Conservation (phyloP, 2,329 filamentous ascomycete species). For the Penicillium digitatum region DNA sequence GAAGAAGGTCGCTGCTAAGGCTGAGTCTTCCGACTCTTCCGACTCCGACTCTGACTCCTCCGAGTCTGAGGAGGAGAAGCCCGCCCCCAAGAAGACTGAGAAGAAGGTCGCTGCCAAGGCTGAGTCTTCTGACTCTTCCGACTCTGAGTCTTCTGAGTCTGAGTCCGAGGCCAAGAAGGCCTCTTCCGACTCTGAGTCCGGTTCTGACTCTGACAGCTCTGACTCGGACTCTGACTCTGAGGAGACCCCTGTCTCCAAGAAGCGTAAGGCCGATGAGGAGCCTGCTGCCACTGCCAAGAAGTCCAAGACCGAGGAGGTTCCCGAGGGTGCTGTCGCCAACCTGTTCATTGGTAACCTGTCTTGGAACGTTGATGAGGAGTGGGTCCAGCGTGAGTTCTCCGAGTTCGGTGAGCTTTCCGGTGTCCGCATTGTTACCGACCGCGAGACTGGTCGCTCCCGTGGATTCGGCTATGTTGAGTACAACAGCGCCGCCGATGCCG, state of each 20-base stretch:
- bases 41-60: conserved; percentile 27
- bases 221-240: conserved; percentile 35
- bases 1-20: conserved; percentile 30
- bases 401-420: conserved; percentile 67
- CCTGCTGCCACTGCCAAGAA: conserved; percentile 51
- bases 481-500: conserved; percentile 61
- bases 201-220: conserved; percentile 27
- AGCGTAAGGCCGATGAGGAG: conserved; percentile 50
- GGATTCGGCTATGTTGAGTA: conserved; percentile 95
- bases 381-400: conserved; percentile 76
- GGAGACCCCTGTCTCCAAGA: conserved; percentile 36
- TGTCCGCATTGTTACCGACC: conserved; percentile 79
- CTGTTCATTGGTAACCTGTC: conserved; percentile 87
- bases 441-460: conserved; percentile 75
- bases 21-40: conserved; percentile 27
- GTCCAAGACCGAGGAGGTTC: conserved; percentile 54
- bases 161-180: conserved; percentile 29
- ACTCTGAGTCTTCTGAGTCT: conserved; percentile 36
- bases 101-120: conserved; percentile 30
- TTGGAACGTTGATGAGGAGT: conserved; percentile 84
- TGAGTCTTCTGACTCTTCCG: conserved; percentile 29
- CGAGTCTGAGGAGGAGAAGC: conserved; percentile 36
- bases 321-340: conserved; percentile 49
- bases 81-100: conserved; percentile 24
- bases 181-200: conserved; percentile 25